Conservation (phyloP, 2,329 filamentous ascomycete genomes). For the Leptographium radiaticola region DNA sequence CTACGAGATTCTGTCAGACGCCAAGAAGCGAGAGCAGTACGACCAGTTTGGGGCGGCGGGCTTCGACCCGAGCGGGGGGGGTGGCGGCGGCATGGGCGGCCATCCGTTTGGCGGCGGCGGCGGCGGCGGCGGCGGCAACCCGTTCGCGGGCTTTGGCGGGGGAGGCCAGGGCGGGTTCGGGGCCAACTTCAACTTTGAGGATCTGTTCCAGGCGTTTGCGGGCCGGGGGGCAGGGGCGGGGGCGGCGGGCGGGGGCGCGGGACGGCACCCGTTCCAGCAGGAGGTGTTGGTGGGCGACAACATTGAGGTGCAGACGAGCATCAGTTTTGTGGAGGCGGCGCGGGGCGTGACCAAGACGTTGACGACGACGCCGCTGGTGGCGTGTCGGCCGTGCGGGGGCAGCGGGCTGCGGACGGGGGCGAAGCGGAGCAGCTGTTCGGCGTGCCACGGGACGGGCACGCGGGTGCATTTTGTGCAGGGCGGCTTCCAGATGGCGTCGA, state of each 20-base stretch:
- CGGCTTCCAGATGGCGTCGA: slow-evolving; percentile 91
- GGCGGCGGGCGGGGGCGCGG: slow-evolving; percentile 24
- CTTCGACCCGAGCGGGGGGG: slow-evolving; percentile 66
- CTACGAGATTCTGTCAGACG: slow-evolving; percentile 86
- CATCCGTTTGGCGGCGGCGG: slow-evolving; percentile 49
- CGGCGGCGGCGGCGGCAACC: slow-evolving; percentile 33
- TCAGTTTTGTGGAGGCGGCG: slow-evolving; percentile 92
- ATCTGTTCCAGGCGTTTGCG: slow-evolving; percentile 80
- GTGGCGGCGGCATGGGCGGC: slow-evolving; percentile 41
- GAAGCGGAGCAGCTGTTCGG: slow-evolving; percentile 58
- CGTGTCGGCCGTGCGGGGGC: slow-evolving; percentile 73
- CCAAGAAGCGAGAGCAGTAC: slow-evolving; percentile 84
- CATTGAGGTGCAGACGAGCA: slow-evolving; percentile 85
- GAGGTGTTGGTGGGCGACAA: slow-evolving; percentile 87
- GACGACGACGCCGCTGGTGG: slow-evolving; percentile 64
- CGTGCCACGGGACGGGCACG: slow-evolving; percentile 76
- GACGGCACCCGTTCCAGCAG: slow-evolving; percentile 55
- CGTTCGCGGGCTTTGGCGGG: slow-evolving; percentile 45
- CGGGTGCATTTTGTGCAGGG: slow-evolving; percentile 81
- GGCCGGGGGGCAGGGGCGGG: slow-evolving; percentile 38
- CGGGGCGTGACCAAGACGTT: slow-evolving; percentile 87
- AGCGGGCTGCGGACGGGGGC: slow-evolving; percentile 74
- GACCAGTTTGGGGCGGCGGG: slow-evolving; percentile 82
- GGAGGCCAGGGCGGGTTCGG: slow-evolving; percentile 54
- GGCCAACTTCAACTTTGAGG: slow-evolving; percentile 86